phyloP scores from a whole-genome alignment of 2,329 filamentous ascomycete genomes.

The Leptographium wingfieldii region DNA sequence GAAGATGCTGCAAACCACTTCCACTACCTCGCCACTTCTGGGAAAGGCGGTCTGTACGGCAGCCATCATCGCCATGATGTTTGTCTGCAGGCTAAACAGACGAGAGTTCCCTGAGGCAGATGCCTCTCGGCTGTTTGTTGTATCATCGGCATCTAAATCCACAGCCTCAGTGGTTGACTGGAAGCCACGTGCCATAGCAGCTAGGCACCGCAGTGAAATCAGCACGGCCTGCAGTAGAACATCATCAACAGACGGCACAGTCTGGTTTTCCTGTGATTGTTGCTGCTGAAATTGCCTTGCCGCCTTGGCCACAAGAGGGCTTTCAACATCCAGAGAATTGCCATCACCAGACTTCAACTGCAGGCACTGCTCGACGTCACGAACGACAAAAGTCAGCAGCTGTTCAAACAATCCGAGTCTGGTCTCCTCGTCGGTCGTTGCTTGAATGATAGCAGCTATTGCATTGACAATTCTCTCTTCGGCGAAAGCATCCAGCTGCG shows the following conservation, averaged over 20 bases:
- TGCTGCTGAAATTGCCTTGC: slow-evolving; percentile 14
- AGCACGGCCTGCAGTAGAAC: slow-evolving; percentile 36
- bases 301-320: slow-evolving; percentile 12
- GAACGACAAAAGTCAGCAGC: slow-evolving; percentile 48
- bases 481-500: slow-evolving; percentile 52
- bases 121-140: not conserved
- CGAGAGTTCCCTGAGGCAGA: slow-evolving; percentile 7
- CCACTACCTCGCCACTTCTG: slow-evolving; percentile 53
- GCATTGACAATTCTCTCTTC: slow-evolving; percentile 64
- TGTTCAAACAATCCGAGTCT: slow-evolving; percentile 42
- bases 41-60: slow-evolving; percentile 40
- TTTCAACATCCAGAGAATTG: slow-evolving; percentile 6
- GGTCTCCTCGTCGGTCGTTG: slow-evolving; percentile 43
- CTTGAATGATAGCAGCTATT: slow-evolving; percentile 65
- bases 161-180: slow-evolving; percentile 56
- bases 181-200: slow-evolving; percentile 57
- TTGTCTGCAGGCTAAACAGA: slow-evolving; percentile 27
- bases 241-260: slow-evolving; percentile 22
- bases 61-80: slow-evolving; percentile 33
- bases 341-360: slow-evolving; percentile 19
- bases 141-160: slow-evolving; percentile 42
- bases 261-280: not conserved
- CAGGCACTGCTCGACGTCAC: slow-evolving; percentile 40
- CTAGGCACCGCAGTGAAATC: slow-evolving; percentile 53
- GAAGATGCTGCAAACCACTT: slow-evolving; percentile 59